Evolutionary conservation across 345 rosid species (phyloP).

Genomic region (Schrenkiella parvula): DNA sequence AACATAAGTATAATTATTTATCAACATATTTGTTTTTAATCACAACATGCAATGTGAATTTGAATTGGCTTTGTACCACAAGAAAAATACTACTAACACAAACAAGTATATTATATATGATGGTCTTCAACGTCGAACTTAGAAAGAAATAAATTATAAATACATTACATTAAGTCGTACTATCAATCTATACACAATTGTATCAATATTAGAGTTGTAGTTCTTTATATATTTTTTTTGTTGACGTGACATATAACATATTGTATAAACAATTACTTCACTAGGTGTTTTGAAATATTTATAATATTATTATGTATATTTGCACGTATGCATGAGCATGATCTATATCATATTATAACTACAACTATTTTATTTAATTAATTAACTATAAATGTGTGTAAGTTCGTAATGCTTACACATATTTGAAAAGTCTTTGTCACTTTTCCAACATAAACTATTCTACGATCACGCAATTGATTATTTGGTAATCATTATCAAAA

Average conservation of each 20-base stretch:
- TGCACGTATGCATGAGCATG: slow-evolving; percentile 17
- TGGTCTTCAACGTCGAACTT: too few species aligned
- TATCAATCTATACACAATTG: neutral
- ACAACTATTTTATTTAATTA: neutral
- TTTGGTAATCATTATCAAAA: slow-evolving; percentile 1
- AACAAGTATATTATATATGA: too few species aligned
- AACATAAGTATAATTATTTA: neutral
- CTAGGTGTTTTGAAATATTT: neutral
- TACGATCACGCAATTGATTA: slow-evolving; percentile 3
- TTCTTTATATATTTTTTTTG: neutral
- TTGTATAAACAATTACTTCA: slow-evolving; percentile 9
- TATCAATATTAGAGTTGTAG: too few species aligned
- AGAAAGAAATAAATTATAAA: too few species aligned
- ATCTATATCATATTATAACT: neutral
- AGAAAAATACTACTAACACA: too few species aligned
- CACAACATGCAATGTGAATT: too few species aligned
- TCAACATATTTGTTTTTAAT: too few species aligned
- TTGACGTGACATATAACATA: neutral
- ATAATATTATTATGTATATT: neutral
- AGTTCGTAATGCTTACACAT: neutral
- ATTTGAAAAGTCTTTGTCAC: neutral
- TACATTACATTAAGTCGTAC: too few species aligned
- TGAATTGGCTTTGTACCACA: too few species aligned
- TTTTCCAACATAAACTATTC: slow-evolving; percentile 14
- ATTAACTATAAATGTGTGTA: too few species aligned